Evolutionary conservation across 2,329 filamentous ascomycete genomes (phyloP), one percentile per base, ranked within the genome.

Genomic region (Nigrospora osmanthi): DNA sequence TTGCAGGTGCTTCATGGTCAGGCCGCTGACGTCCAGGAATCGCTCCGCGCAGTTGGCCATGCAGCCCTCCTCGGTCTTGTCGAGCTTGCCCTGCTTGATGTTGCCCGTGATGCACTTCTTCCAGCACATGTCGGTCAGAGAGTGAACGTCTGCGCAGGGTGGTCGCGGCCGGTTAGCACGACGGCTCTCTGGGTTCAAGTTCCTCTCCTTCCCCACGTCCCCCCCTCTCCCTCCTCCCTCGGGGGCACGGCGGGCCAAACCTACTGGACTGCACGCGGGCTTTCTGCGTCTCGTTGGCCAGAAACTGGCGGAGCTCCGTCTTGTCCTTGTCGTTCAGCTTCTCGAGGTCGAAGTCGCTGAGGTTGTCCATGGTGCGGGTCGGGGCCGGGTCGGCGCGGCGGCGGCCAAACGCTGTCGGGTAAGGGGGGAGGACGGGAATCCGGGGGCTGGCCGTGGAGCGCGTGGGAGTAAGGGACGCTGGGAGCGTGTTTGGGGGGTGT

Each of bases 41-140:
- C 93, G 78, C 58, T 95, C 87, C 46, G 97, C 89, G 61, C 93
- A 98, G 72, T 95, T 96, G 64, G 83, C 75, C 63, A 95, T 78
- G 66, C 93, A 98, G 10, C 73, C 69, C 70, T 93, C 84, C 71
- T 98, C 93, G 49, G 68, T 72, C 58, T 76, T 78, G 54, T 94
- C 88, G 54, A 98, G 72, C 57, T 81, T 79, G 28, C 81, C 78
- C 49, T 75, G 78, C 54, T 83, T 82, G 63, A 96, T 84, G 47
- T 74, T 75, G 44, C 81, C 73, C 10, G 86, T 85, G 49, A 96
- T 75, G 73, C 93, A 98, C 72, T 96, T 97, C 62, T 83, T 89
- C 83, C 90, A 98, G 78, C 93, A 98, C 49, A 86, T 79, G 58
- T 93, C 85, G 37, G 74, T 79, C 43, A 81, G 58, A 50, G 61